These are phyloP conservation scores for Filosporella fistucella DNA, from an alignment of 495 filamentous ascomycete species.

Conservation along the genomic window DNA sequence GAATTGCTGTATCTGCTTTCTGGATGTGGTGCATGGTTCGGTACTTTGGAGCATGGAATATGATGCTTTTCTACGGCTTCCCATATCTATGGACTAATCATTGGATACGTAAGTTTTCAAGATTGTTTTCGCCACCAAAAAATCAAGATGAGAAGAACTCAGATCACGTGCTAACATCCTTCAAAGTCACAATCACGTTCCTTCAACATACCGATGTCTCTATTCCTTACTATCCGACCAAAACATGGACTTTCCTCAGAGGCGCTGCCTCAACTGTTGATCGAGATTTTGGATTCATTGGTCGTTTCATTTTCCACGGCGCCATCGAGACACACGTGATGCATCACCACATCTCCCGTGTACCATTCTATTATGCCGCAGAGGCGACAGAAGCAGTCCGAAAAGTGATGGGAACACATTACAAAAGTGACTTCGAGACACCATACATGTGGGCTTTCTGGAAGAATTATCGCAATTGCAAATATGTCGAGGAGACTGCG, in stretches of 20 bases:
- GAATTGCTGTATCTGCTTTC: constrained; percentile 37
- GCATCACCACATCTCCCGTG: constrained; percentile 59
- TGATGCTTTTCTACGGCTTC: constrained; percentile 42
- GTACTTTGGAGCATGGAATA: constrained; percentile 40
- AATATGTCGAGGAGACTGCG: constrained; percentile 40
- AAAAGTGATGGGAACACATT: constrained; percentile 57
- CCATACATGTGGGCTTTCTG: constrained; percentile 40
- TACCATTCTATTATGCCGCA: constrained; percentile 68
- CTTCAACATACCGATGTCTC: constrained; percentile 65
- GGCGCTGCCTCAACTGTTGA: constrained; percentile 64
- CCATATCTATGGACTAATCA: constrained; percentile 58
- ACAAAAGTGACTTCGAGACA: constrained; percentile 44
- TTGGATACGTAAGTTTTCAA: constrained; percentile 43
- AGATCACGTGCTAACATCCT: no score
- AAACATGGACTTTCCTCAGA: constrained; percentile 61
- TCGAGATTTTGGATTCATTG: constrained; percentile 64
- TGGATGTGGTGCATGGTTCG: constrained; percentile 34
- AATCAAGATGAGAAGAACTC: not conserved
- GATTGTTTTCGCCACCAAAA: not conserved
- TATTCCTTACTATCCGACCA: constrained; percentile 56
- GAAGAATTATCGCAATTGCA: constrained; percentile 39
- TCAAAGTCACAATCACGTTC: constrained; percentile 58
- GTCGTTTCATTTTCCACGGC: constrained; percentile 61
- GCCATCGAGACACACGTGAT: constrained; percentile 67
- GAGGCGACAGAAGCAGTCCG: constrained; percentile 62